These are phyloP conservation scores for Dioscorea dumetorum DNA, from an alignment of 106 monocot species.

Conservation along the genomic window DNA sequence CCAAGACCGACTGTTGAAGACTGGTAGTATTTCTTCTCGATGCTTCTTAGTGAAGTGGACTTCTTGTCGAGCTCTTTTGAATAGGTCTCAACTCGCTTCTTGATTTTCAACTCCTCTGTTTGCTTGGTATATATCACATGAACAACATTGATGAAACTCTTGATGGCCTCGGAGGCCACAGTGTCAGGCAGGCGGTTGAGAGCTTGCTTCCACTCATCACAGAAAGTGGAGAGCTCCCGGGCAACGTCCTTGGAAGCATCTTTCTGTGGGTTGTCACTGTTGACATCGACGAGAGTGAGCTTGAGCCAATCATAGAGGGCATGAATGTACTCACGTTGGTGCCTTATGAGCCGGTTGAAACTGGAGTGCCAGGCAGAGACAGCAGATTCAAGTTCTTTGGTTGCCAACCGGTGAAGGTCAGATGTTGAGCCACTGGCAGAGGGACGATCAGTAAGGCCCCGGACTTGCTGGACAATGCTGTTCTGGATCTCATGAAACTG, in stretches of 20 bases:
- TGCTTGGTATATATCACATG: conserved; percentile 77
- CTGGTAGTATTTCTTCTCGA: conserved; percentile 91
- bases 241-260: conserved; percentile 49
- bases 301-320: conserved; percentile 73
- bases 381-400: conserved; percentile 78
- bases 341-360: conserved; percentile 71
- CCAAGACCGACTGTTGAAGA: conserved; percentile 63
- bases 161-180: conserved; percentile 83
- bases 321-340: conserved; percentile 69
- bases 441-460: conserved; percentile 59
- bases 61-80: conserved; percentile 90
- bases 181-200: conserved; percentile 86
- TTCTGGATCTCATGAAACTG: conserved; percentile 78
- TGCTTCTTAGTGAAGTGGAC: conserved; percentile 44
- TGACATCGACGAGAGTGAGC: conserved; percentile 55
- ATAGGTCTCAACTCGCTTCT: conserved; percentile 52
- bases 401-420: conserved; percentile 74
- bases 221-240: conserved; percentile 64
- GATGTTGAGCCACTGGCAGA: conserved; percentile 46
- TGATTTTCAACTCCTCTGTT: conserved; percentile 68
- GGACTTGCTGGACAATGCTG: conserved; percentile 84
- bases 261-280: conserved; percentile 27
- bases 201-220: conserved; percentile 93
- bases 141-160: conserved; percentile 70
- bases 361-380: conserved; percentile 72